Percentiles rank a stretch among this genome's conserved stretches.
Conservation (phyloP, 164 flowering plant species). For the Sedum album region DNA sequence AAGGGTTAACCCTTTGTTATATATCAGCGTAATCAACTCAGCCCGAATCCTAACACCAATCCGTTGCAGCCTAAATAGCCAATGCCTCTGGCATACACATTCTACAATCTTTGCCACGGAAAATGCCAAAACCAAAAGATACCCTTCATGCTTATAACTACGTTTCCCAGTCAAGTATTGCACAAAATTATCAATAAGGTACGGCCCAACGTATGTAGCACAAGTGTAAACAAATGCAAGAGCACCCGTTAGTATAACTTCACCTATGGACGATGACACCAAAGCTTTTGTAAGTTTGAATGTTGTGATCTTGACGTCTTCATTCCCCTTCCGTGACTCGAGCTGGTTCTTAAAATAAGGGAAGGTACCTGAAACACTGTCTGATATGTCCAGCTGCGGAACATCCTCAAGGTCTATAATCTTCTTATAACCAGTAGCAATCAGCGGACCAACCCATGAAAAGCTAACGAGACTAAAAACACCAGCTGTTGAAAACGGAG, state of each 20-base stretch:
- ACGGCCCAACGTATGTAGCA: conserved; percentile 58
- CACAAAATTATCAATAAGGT: conserved; percentile 42
- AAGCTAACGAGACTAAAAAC: conserved; percentile 30
- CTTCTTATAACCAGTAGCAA: conserved; percentile 28
- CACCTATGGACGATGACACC: conserved; percentile 1
- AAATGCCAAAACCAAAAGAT: conserved; percentile 41
- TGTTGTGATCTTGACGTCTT: background rate
- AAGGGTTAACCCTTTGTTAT: conserved; percentile 26
- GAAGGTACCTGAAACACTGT: conserved; percentile 24
- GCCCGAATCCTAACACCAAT: conserved; percentile 22
- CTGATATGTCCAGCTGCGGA: conserved; percentile 25
- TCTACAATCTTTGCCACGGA: conserved; percentile 53
- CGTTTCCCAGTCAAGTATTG: conserved; percentile 22
- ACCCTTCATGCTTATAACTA: conserved; percentile 25
- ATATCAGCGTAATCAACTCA: conserved; percentile 25
- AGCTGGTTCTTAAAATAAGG: conserved; percentile 20
- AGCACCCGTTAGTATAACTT: conserved; percentile 5
- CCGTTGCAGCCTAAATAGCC: conserved; percentile 38
- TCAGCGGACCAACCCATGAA: conserved; percentile 35
- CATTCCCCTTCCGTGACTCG: conserved; percentile 10
- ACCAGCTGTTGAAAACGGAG: conserved; percentile 29
- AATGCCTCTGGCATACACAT: conserved; percentile 49
- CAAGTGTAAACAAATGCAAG: conserved; percentile 12
- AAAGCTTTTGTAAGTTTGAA: conserved; percentile 10
- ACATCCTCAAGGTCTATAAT: conserved; percentile 38